Conservation (phyloP, 2,329 filamentous ascomycete genomes). For the Pyrenochaeta sp. region DNA sequence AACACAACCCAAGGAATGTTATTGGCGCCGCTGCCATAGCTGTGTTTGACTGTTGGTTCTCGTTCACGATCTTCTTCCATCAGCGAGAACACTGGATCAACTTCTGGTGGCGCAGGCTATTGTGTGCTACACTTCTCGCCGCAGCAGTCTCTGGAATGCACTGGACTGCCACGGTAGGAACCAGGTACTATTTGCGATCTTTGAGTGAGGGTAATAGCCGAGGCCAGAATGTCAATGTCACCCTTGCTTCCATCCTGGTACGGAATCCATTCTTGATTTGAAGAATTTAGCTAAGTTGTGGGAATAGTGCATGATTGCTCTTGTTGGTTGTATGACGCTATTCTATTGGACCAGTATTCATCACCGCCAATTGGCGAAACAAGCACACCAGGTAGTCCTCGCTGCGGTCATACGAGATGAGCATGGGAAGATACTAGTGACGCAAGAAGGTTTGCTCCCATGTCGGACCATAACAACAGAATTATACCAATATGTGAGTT, state of each 20-base stretch:
- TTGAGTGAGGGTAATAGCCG: conserved; percentile 52
- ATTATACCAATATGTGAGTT: conserved; percentile 4
- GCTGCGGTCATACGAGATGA: conserved; percentile 71
- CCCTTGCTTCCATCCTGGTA: conserved; percentile 75
- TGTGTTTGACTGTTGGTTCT: conserved; percentile 72
- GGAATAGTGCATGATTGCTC: conserved; percentile 43
- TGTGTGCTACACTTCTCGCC: conserved; percentile 72
- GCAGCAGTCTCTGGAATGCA: conserved; percentile 82
- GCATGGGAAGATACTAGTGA: conserved; percentile 70
- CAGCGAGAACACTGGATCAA: conserved; percentile 77
- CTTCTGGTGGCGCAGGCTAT: conserved; percentile 75
- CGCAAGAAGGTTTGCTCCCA: conserved; percentile 71
- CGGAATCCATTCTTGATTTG: conserved; percentile 38
- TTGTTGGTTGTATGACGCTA: conserved; percentile 39
- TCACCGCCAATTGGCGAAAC: conserved; percentile 43
- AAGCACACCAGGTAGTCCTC: conserved; percentile 60
- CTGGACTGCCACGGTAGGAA: conserved; percentile 77
- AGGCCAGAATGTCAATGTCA: conserved; percentile 68
- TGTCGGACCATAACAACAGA: conserved; percentile 77
- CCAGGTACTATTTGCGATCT: conserved; percentile 66
- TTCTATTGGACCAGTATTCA: conserved; percentile 39
- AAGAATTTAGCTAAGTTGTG: conserved; percentile 1
- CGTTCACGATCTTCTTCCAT: conserved; percentile 77
- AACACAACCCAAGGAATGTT: conserved; percentile 67
- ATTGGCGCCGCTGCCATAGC: conserved; percentile 75